Percentiles rank a stretch among this genome's conserved stretches.
phyloP scores from a whole-genome alignment of 306 rosid species.

The Quercus bicolor region DNA sequence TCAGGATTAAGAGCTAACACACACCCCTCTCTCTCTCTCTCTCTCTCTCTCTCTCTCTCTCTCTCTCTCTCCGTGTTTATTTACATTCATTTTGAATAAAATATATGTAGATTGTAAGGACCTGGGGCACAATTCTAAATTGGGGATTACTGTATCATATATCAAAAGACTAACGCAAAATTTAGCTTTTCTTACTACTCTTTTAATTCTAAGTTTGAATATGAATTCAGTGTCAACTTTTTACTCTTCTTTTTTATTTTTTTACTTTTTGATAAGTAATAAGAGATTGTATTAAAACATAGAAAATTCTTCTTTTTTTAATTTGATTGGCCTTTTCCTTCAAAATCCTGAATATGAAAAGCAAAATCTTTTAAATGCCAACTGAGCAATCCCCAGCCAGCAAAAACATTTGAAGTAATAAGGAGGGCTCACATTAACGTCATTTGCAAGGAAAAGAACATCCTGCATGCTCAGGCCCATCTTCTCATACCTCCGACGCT shows the following conservation, averaged over 20 bases:
- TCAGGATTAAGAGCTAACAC: not conserved
- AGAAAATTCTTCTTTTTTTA: not conserved
- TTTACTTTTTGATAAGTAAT: not conserved
- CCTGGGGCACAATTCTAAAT: not conserved
- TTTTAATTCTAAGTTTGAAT: not conserved
- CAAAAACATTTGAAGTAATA: not conserved
- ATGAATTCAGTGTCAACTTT: not conserved
- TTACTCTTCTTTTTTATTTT: not conserved
- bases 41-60: not conserved
- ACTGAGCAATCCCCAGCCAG: not conserved
- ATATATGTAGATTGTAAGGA: slow-evolving; percentile 15
- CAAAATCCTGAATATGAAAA: not conserved
- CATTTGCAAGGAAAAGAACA: slow-evolving; percentile 82
- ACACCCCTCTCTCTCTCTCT: not conserved
- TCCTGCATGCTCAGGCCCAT: slow-evolving; percentile 97
- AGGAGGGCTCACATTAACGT: slow-evolving; percentile 62
- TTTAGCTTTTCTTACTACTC: not conserved
- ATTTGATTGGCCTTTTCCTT: too few relatives aligned
- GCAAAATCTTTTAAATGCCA: slow-evolving; percentile 1
- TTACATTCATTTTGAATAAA: not conserved
- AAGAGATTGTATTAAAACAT: too few relatives aligned
- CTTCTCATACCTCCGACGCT: slow-evolving; percentile 81
- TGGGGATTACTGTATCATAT: slow-evolving; percentile 24
- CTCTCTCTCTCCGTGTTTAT: not conserved
- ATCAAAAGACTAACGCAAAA: not conserved